Conservation (phyloP, 2,329 filamentous ascomycete species). For the Orbilia quercus region DNA sequence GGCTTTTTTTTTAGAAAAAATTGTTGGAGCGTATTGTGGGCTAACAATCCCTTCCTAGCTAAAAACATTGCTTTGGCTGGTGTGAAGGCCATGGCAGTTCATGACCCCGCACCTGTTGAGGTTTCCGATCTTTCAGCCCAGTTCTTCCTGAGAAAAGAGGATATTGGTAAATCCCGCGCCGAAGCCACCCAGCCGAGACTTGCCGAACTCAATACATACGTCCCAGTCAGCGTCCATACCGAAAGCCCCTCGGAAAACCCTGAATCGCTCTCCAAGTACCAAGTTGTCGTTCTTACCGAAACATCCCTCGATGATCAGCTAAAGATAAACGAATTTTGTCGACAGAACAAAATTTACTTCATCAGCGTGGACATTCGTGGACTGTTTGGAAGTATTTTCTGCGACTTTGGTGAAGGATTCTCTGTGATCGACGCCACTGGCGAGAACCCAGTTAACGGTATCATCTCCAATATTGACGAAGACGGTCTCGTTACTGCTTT, state of each 20-base stretch:
- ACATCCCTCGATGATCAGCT: conserved; percentile 83
- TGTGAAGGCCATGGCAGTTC: conserved; percentile 94
- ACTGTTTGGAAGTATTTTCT: conserved; percentile 94
- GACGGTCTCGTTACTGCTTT: conserved; percentile 91
- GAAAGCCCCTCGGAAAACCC: conserved; percentile 78
- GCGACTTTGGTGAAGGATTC: conserved; percentile 95
- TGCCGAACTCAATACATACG: conserved; percentile 95
- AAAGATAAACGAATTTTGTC: conserved; percentile 89
- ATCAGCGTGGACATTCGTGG: conserved; percentile 90
- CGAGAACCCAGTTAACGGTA: conserved; percentile 86
- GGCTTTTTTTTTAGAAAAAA: neutral
- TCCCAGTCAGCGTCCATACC: conserved; percentile 82
- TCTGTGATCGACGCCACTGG: conserved; percentile 89
- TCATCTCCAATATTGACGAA: conserved; percentile 88
- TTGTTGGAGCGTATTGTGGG: neutral
- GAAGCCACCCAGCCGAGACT: conserved; percentile 87
- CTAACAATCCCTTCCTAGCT: conserved; percentile 66
- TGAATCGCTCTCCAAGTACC: conserved; percentile 85
- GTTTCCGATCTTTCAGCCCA: conserved; percentile 94
- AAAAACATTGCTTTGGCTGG: conserved; percentile 98
- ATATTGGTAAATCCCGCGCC: conserved; percentile 92
- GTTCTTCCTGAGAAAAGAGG: conserved; percentile 89
- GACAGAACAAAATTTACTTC: conserved; percentile 90
- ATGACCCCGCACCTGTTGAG: conserved; percentile 84
- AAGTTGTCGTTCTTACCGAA: conserved; percentile 90